Evolutionary conservation across 2,329 filamentous ascomycete genomes (phyloP), one percentile per base, ranked within the genome.

Genomic region (Proliferodiscus dingleyae): DNA sequence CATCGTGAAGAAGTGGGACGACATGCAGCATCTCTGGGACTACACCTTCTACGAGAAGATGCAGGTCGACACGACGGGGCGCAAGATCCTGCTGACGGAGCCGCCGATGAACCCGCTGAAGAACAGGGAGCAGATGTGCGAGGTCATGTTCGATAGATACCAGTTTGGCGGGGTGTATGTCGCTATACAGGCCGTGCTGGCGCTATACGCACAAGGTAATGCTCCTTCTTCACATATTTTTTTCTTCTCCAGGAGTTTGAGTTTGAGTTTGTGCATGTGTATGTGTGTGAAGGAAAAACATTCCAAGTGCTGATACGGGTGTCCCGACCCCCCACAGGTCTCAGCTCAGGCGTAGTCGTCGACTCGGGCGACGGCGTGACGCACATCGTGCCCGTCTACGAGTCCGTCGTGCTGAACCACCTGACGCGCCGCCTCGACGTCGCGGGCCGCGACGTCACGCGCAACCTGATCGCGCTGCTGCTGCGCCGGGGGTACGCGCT

Each of bases 11-110:
- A 90, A 89, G 65, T 98, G 93, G 93, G 93, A 98, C 60, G 93
- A 98, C 69, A 98, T 98, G 93, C 88, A 95, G 74, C 91, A 97
- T 66, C 83, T 98, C 45, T 98, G 93, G 93, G 91, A 98, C 72
- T 97, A 94, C 68, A 98, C 93, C 19, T 98, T 98, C 69, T 85
- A 80, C 69, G 91, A 98, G 68, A 97, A 97, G 80, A 87, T 98
- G 80, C 82, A 89, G 68, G 75, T 98, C 58, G 87, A 97, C 66
- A 81, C 93, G 2, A 81, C 80, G 18, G 91, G 89, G 56, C 89
- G 90, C 69, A 98, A 98, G 79, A 97, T 98, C 67, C 80, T 98
- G 54, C 79, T 97, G 58, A 97, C 91, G 37, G 93, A 98, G 71
- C 91, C 93, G 28, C 93, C 93, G 13, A 93, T 97, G 86, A 97